Evolutionary conservation across 495 filamentous ascomycete species (phyloP).

Genomic region (Aspergillus taichungensis): DNA sequence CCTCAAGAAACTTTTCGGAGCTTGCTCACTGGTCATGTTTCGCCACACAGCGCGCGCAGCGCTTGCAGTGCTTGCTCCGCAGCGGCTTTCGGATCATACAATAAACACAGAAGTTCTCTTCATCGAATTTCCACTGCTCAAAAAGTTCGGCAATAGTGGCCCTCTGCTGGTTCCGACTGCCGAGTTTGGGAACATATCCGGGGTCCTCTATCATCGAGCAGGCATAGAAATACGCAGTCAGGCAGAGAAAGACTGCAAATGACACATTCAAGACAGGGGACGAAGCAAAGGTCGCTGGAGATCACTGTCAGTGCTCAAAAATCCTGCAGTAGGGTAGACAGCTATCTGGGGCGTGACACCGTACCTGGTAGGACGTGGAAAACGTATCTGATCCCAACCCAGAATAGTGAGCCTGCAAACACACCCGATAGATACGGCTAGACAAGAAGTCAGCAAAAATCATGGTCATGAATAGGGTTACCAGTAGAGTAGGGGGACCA

Average conservation of each 20-base stretch:
- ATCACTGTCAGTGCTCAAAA: slow-evolving; percentile 1
- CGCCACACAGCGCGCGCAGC: slow-evolving; percentile 84
- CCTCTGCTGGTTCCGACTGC: slow-evolving; percentile 79
- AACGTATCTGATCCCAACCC: slow-evolving; percentile 69
- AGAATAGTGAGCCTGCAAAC: slow-evolving; percentile 80
- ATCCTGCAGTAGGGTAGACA: background rate
- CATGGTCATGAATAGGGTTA: background rate
- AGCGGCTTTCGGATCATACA: slow-evolving; percentile 92
- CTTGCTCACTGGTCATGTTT: slow-evolving; percentile 88
- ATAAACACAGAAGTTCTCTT: slow-evolving; percentile 81
- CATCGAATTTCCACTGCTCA: slow-evolving; percentile 79
- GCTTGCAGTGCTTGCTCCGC: slow-evolving; percentile 89
- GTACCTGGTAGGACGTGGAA: slow-evolving; percentile 62
- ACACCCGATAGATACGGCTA: slow-evolving; percentile 89
- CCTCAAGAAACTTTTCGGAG: too few relatives aligned
- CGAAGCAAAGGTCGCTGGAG: slow-evolving; percentile 51
- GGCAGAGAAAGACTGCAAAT: slow-evolving; percentile 53
- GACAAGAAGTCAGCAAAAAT: slow-evolving; percentile 2
- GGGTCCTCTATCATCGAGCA: slow-evolving; percentile 81
- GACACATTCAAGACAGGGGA: slow-evolving; percentile 64
- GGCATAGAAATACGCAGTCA: slow-evolving; percentile 79
- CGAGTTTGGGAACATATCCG: slow-evolving; percentile 88
- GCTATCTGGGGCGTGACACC: slow-evolving; percentile 12
- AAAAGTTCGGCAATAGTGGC: slow-evolving; percentile 79
- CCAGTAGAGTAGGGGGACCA: background rate